Evolutionary conservation across 345 rosid species (phyloP).

Genomic region (Kernera saxatilis): DNA sequence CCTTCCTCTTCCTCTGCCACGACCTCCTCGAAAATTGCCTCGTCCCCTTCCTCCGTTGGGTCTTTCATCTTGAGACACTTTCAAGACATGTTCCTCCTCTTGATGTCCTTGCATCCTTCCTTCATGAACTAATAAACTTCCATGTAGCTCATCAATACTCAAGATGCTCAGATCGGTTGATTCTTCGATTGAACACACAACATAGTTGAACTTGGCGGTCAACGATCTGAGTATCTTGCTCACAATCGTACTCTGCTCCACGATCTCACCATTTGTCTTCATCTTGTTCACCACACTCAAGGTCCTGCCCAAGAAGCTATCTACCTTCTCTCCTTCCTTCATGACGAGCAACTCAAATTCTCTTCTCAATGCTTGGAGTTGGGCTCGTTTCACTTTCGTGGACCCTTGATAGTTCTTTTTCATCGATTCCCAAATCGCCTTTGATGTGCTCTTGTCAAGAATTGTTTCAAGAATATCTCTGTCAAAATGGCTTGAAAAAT

Average conservation of each 20-base stretch:
- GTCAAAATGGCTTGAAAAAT: background rate
- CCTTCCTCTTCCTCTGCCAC: background rate
- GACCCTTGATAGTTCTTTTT: background rate
- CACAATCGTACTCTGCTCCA: fast-evolving
- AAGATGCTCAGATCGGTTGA: background rate
- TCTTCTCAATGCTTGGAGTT: background rate
- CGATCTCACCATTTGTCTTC: background rate
- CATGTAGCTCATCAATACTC: background rate
- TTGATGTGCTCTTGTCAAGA: background rate
- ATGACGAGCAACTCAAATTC: background rate
- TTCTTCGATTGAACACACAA: background rate
- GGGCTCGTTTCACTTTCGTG: background rate
- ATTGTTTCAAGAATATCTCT: background rate
- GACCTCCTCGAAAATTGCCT: background rate
- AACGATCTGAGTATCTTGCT: background rate
- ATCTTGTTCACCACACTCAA: background rate
- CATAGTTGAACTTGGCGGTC: background rate
- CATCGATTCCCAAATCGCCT: background rate
- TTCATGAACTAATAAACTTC: background rate
- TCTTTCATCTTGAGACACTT: background rate
- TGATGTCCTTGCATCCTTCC: background rate
- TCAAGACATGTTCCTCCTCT: background rate
- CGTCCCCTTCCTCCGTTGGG: background rate
- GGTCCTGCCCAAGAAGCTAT: background rate
- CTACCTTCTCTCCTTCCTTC: background rate